These are phyloP conservation scores for Pythium phragmitis DNA, from an alignment of 352 stramenopile genomes.

Conservation along the genomic window DNA sequence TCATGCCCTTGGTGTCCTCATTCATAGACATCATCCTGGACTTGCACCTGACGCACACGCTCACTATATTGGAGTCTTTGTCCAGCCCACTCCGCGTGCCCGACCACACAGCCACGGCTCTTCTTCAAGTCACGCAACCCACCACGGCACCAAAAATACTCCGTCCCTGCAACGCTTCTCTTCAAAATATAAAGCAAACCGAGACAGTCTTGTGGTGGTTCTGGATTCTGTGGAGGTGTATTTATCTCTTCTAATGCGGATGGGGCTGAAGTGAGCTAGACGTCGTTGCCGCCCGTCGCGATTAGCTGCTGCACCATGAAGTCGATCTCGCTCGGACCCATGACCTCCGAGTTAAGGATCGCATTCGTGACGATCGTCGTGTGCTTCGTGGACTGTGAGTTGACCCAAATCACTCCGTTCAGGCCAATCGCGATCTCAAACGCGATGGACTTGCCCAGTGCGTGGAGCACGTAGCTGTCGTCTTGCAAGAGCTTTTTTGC, in stretches of 20 bases:
- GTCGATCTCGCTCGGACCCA: constrained; percentile 74
- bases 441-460: constrained; percentile 75
- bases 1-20: constrained; percentile 86
- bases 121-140: not conserved
- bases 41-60: not conserved
- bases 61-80: not conserved
- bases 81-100: not conserved
- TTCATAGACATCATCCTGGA: constrained; percentile 65
- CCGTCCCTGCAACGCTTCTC: not conserved
- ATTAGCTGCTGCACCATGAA: constrained; percentile 80
- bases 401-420: constrained; percentile 97
- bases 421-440: constrained; percentile 96
- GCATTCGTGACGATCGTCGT: constrained; percentile 87
- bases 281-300: constrained; percentile 43
- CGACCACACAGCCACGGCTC: not conserved
- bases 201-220: too few relatives aligned
- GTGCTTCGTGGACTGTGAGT: constrained; percentile 82
- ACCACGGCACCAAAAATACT: not conserved
- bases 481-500: constrained; percentile 74
- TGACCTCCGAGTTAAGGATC: constrained; percentile 87
- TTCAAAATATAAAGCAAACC: constrained; percentile 12
- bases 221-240: not conserved
- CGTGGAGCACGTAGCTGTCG: constrained; percentile 78
- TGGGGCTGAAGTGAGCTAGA: not conserved
- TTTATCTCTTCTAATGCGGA: not conserved